Base-by-base conservation (phyloP, 2,329 filamentous ascomycete genomes). In the Daldinia sp. region DNA sequence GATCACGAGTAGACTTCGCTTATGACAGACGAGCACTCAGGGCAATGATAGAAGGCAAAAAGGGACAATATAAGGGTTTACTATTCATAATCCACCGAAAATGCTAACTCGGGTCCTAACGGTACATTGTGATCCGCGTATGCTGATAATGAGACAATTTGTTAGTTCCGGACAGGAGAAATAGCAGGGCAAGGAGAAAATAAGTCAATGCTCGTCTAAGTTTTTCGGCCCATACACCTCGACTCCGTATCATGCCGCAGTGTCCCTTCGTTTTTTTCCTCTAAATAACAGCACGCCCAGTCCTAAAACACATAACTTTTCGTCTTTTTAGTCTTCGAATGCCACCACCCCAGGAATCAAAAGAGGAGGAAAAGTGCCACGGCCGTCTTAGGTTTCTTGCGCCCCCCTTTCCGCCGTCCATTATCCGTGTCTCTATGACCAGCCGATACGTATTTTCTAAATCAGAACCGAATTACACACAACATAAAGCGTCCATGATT, bases 181-280 rank as follows among this genome's bases (percentile, higher is more conserved):
- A 28, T 3, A 33, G 13, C n/a, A 23, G 26, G 12, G n/a, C 4
- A 33, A 20, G 35, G 48, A 15, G 10, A 13, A 20, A 57, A 33
- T 28, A 50, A 50, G 54, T 61, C 59, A 66, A 66, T 69, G 63
- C 57, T 67, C 50, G 23, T 68, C 66, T 71, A 69, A 60, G 33
- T 56, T 69, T 61, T 69, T 59, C 54, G 35, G 10, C 3, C 42
- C 58, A 48, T 41, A 56, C 53, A 56, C 53, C 53, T 42, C 20
- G 55, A 46, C 55, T 58, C 41, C 69, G 42, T 67, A 60, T 58
- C 60, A 67, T 65, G 63, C 41, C 61, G 50, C 67, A 67, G 33
- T 57, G 33, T 63, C 50, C 62, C 46, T 70, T 60, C 46, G 37
- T 63, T 55, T 62, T 51, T 37, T 70, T 39, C 58, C 64, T 60